Base-by-base conservation (phyloP, 306 rosid species). In the Trifolium subterraneum region DNA sequence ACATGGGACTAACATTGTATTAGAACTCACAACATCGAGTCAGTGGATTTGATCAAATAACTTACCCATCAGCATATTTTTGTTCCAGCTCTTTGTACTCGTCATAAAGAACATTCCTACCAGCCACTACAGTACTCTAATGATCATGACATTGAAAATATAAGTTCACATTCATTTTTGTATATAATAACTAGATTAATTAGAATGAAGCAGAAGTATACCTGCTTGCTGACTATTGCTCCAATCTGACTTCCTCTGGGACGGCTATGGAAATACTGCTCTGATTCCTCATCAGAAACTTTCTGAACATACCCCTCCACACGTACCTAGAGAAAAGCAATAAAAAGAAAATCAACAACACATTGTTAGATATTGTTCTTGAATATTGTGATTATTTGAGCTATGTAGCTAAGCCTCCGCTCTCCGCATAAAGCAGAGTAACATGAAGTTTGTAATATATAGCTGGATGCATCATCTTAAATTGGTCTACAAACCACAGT, bases 241-340 rank as follows among this genome's bases (percentile, higher is more conserved):
- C 97, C 97, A 72, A 94, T 83, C 87, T 94, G 99, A 79, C 99
- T 92, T 78, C 99, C 99, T 71, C 80, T 86, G 61, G 99, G 99
- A 38, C 99, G 99, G 81, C 96, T 90, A 71, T 92, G 99, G 82
- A 92, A 94, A 81, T 94, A 94, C 71, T 82, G 84, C 76, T 88
- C 90, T 73, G 99, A 92, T 88, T 94, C 96, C 83, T 86, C 90
- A 2, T 92, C 93, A 27, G 96, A 84, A 81, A 90, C 87, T 87
- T 88, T 94, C 83, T 85, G 80, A 70, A 88, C 97, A 77, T 96
- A 74, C 15, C 99, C 99, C 77, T 94, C 95, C 77, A 94, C 90
- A 73, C 99, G 86, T 73, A 94, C 93, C 99, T 92, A 66, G 50
- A 62, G 72, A 5, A 51, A 60, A 25, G 19, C 13, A 55, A 64